Conservation (phyloP, 345 rosid genomes). For the Rhodamnia rubescens region DNA sequence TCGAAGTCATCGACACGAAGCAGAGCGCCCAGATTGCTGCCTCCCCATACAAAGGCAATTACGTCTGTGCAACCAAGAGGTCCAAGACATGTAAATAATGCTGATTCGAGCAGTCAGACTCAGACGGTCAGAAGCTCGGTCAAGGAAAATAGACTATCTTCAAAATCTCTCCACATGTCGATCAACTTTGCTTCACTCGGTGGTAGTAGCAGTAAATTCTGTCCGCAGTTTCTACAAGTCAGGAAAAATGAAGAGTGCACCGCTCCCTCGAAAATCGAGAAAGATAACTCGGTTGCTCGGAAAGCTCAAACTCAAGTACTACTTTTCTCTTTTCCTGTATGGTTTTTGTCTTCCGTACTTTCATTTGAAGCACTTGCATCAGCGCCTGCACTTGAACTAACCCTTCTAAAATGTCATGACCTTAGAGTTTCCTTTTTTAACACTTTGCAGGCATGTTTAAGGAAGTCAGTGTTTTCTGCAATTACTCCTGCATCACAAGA, state of each 20-base stretch:
- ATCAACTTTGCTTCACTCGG: conserved; percentile 25
- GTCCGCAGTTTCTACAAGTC: neutral
- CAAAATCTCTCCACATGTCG: conserved; percentile 36
- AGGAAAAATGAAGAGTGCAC: neutral
- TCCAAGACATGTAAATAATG: conserved; percentile 14
- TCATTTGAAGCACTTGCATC: neutral
- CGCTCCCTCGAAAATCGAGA: conserved; percentile 17
- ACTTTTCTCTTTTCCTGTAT: neutral
- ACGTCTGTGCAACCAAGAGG: conserved; percentile 17
- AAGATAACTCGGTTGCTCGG: conserved; percentile 16
- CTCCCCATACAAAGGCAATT: conserved; percentile 14
- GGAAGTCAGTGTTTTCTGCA: conserved; percentile 13
- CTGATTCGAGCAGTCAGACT: conserved; percentile 8
- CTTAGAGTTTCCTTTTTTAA: neutral
- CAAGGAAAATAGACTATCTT: conserved; percentile 22
- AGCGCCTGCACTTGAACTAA: neutral
- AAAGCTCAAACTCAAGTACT: conserved; percentile 41
- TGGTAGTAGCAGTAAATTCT: conserved; percentile 12
- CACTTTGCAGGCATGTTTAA: conserved; percentile 6
- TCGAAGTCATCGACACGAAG: conserved; percentile 13
- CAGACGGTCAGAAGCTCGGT: conserved; percentile 2
- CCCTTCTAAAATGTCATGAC: neutral
- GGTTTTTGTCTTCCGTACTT: neutral
- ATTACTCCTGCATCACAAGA: conserved; percentile 20
- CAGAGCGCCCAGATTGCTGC: conserved; percentile 14